Conservation (phyloP, 176 grass and related monocot species). For the Saccharum officinarum region DNA sequence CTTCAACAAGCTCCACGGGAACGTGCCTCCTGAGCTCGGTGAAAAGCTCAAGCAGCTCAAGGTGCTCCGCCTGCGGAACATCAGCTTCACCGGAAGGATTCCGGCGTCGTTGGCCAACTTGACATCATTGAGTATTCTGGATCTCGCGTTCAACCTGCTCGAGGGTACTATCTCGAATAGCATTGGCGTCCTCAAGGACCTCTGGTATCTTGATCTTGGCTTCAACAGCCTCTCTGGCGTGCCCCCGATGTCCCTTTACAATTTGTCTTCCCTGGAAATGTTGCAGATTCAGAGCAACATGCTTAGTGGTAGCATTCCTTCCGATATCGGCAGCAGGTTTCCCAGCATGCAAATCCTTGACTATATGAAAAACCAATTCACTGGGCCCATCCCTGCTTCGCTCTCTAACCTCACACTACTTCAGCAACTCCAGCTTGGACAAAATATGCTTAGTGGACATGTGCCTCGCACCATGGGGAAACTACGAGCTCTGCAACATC, state of each 20-base stretch:
- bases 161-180: no score
- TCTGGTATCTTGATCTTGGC: no score
- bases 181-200: no score
- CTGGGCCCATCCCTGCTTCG: neutral
- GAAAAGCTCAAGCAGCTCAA: no score
- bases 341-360: neutral
- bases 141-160: no score
- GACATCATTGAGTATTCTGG: no score
- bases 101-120: no score
- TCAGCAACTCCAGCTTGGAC: fast-evolving
- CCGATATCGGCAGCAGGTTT: neutral
- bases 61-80: no score
- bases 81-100: no score
- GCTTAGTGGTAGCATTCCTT: neutral
- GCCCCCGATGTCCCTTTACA: neutral
- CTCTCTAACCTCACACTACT: neutral
- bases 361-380: neutral
- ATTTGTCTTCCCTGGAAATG: neutral
- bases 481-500: neutral
- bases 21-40: no score
- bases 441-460: neutral
- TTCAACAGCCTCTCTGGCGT: no score
- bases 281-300: neutral
- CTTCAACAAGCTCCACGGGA: no score
- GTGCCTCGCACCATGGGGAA: neutral